Conservation (phyloP, 1,284 basidiomycete species). For the Thecaphora thlaspeos region DNA sequence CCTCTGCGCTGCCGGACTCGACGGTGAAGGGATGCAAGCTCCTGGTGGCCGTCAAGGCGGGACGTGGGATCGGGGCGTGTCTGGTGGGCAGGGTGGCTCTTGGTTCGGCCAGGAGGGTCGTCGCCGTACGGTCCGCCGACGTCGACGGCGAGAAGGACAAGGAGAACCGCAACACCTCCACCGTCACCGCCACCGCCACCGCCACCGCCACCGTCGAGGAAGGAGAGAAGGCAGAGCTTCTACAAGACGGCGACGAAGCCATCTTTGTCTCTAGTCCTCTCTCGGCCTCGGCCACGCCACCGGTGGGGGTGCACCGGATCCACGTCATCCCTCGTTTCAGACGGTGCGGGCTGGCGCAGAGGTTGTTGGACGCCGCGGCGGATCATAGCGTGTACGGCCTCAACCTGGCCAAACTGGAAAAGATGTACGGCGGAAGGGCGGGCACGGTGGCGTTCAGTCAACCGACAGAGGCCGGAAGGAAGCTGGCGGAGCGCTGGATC, state of each 20-base stretch:
- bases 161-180: conserved; percentile 11
- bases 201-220: no score
- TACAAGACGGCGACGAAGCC: conserved; percentile 34
- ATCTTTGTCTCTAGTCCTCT: conserved; percentile 35
- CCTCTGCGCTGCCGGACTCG: conserved; percentile 20
- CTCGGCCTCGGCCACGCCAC: conserved; percentile 27
- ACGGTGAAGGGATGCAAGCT: conserved; percentile 24
- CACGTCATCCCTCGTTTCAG: conserved; percentile 36
- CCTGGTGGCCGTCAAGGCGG: conserved; percentile 26
- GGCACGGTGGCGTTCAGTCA: conserved; percentile 45
- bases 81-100: conserved; percentile 22
- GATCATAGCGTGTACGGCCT: conserved; percentile 44
- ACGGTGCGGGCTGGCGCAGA: conserved; percentile 35
- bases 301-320: conserved; percentile 45
- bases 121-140: conserved; percentile 12
- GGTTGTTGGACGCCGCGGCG: conserved; percentile 39
- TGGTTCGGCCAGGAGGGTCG: conserved; percentile 34
- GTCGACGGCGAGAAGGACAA: no score
- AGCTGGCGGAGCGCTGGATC: conserved; percentile 45
- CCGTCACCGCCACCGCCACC: no score
- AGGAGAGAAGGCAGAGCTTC: conserved; percentile 5
- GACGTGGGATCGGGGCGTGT: conserved; percentile 37
- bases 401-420: conserved; percentile 9
- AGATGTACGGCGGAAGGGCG: conserved; percentile 29
- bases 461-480: conserved; percentile 45